A percentile compares a stretch with the other conserved stretches of the same genome.
Evolutionary conservation across 75 land plant genomes (phyloP).

Genomic region (Picea glauca): DNA sequence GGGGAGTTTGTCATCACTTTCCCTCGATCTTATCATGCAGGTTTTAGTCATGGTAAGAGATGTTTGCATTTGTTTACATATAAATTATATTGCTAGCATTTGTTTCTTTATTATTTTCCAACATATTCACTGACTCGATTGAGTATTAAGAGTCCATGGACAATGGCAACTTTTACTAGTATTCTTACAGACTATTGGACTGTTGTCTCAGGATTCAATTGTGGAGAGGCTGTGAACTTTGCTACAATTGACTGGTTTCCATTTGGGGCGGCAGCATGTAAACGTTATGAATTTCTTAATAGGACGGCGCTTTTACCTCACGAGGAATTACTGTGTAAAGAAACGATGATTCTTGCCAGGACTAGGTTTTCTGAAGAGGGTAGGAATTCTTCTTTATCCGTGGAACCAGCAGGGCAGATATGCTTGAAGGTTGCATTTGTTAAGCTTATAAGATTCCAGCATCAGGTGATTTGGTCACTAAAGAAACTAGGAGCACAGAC

Average conservation of each 20-base stretch:
- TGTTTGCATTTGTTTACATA: not conserved
- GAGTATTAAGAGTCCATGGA: not conserved
- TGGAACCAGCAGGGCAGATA: conserved; percentile 25
- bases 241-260: conserved; percentile 91
- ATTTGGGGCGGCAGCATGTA: conserved; percentile 71
- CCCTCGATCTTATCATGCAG: conserved; percentile 93
- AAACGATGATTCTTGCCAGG: conserved; percentile 50
- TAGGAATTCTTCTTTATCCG: conserved; percentile 12
- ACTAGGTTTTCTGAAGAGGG: conserved; percentile 12
- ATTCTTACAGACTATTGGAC: not conserved
- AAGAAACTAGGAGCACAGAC: conserved; percentile 42
- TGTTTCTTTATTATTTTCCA: not conserved
- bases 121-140: not conserved
- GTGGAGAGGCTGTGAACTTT: conserved; percentile 97
- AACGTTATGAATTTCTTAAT: conserved; percentile 75
- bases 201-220: conserved; percentile 71
- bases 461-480: conserved; percentile 56
- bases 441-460: conserved; percentile 62
- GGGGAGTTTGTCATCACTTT: conserved; percentile 89
- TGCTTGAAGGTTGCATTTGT: conserved; percentile 68
- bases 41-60: conserved; percentile 83
- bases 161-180: not conserved
- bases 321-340: conserved; percentile 90
- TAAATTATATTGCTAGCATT: not conserved
- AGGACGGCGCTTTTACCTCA: conserved; percentile 81